Base-by-base conservation (phyloP, 2,329 filamentous ascomycete genomes). In the Xylariaceae sp. region DNA sequence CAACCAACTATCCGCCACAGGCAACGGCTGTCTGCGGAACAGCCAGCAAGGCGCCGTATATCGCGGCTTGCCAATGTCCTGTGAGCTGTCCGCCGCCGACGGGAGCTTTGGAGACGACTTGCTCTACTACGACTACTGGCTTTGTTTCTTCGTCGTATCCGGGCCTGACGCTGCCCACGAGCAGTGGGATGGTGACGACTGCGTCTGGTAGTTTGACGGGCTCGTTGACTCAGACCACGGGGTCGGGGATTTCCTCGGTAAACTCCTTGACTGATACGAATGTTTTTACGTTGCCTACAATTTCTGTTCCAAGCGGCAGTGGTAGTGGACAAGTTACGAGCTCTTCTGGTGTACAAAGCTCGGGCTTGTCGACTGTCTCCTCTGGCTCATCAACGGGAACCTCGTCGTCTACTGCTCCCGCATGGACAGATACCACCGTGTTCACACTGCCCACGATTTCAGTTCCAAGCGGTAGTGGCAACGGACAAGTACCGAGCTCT, bases 1-100 rank as follows among this genome's bases (percentile, higher is more conserved):
- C 66, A 15, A 66, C 63, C 15, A 60, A 68, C 55, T 68, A 64
- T 45, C 67, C 67, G n/a, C 18, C 65, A 13, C 60, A 59, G 23
- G 67, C 67, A 34, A 68, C 66, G 11, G 59, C 55, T 1, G 67
- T 61, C 30, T 70, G 67, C 35, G 67, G 67, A 15, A 66, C 57
- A 55, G 44, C 53, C 13, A 60, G 64, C 52, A 66, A 60, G 50
- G 13, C 11, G 8, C 51, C 63, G 17, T 69, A 68, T 7, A 60
- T 68, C 1, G 62, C 61, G 8, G 67, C 67, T 42, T 69, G 67
- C 39, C 57, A 61, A 15, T 68, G 67, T 23, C 52, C 57, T 39
- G 58, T 59, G 30, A 56, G 51, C 45, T 66, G 52, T 45, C 44
- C 58, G 37, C 55, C 51, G 9, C n/a, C 48, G 10, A 39, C 30